Evolutionary conservation across 192 early-diverging fungal genomes (phyloP), one percentile per base, ranked within the genome.

Genomic region (Backusella parvicylindrica): DNA sequence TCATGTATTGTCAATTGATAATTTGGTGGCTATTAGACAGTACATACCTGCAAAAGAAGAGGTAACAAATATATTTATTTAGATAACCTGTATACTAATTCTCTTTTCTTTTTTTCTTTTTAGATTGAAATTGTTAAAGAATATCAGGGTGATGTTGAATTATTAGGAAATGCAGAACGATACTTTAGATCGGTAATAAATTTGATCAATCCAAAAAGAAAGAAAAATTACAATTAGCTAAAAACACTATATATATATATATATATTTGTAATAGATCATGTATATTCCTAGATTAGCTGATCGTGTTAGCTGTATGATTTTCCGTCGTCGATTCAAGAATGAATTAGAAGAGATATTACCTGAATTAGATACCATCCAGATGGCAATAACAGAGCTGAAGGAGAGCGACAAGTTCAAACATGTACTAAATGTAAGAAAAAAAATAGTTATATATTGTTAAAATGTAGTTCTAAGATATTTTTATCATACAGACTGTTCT

Each of bases 21-120:
- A 86, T 72, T 68, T 88, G 4, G 82, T 81, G 70, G 77, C 84
- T 6, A 82, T 88, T 49, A 82, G 85, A 60, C 85, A 86, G 73
- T 88, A 88, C 53, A 82, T 86, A 53, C 87, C 87, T 8, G 80
- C 79, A 4, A 75, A 77, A 33, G 85, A 88, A 66, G 87, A 88
- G 75, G 82, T 86, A 80, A 69, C 6, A 13, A 23, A n/a, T 2
- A 53, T 8, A 11, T 9, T 7, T 37, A 37, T 37, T 37, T n/a
- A n/a, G 36, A 7, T 37, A 6, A 37, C 7, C 9, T 23, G 6
- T 53, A 53, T 23, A n/a, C 7, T 53, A 5, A 53, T 53, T 49
- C 49, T n/a, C n/a, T 21, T 16, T n/a, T 49, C 16, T 37, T 28
- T 36, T 40, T 31, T 15, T 38, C 56, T 33, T 15, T 5, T 53